Evolutionary conservation across 768 basidiomycete genomes (phyloP).

Genomic region (Podaxis mareebaensis): DNA sequence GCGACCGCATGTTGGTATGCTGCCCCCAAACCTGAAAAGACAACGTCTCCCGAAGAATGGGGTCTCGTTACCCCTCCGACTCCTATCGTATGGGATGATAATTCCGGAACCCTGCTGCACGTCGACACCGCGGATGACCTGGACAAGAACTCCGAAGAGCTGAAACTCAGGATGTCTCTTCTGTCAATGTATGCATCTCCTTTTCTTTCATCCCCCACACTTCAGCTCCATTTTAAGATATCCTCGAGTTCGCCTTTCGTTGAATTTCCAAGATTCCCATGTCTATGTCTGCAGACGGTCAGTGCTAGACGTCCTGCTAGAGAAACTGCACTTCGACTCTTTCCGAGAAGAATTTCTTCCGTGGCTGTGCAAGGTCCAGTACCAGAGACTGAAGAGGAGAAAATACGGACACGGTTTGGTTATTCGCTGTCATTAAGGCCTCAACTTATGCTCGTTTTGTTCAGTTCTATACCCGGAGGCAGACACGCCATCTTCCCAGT

Average conservation of each 20-base stretch:
- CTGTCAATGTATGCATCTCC: slow-evolving; percentile 54
- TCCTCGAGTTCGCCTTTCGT: slow-evolving; percentile 68
- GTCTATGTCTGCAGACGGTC: slow-evolving; percentile 84
- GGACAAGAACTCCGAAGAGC: slow-evolving; percentile 68
- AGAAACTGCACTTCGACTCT: slow-evolving; percentile 74
- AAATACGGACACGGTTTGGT: slow-evolving; percentile 60
- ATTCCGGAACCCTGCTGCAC: slow-evolving; percentile 65
- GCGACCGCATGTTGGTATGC: slow-evolving; percentile 71
- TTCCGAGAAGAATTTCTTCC: slow-evolving; percentile 90
- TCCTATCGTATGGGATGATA: slow-evolving; percentile 70
- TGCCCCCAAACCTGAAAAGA: slow-evolving; percentile 51
- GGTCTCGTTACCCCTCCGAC: slow-evolving; percentile 41
- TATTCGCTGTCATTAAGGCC: background rate
- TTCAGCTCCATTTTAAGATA: slow-evolving; percentile 46
- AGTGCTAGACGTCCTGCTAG: slow-evolving; percentile 69
- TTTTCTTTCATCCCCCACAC: background rate
- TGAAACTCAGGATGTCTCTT: slow-evolving; percentile 75
- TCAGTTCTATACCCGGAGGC: slow-evolving; percentile 43
- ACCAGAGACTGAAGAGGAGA: slow-evolving; percentile 57
- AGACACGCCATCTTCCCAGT: slow-evolving; percentile 45
- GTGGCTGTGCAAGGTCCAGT: slow-evolving; percentile 88
- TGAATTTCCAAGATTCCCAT: slow-evolving; percentile 79
- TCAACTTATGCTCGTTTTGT: slow-evolving; percentile 8
- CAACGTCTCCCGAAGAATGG: slow-evolving; percentile 66
- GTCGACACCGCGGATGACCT: slow-evolving; percentile 70